Evolutionary conservation across 192 early-diverging fungal genomes (phyloP), one percentile per base, ranked within the genome.

Genomic region (Kickxella alabastrina): DNA sequence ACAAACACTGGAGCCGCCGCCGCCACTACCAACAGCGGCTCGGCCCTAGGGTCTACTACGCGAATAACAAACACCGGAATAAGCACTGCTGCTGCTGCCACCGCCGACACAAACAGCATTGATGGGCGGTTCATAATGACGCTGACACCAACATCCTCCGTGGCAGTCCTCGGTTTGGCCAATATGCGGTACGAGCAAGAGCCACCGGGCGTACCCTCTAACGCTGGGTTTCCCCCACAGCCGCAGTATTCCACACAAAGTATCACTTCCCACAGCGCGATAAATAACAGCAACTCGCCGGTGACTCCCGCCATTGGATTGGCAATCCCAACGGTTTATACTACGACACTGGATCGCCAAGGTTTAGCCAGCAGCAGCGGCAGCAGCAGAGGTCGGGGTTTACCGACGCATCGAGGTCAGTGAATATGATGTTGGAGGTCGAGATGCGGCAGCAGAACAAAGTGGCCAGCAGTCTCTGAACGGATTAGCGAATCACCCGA

Each of bases 121-220:
- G 66, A 56, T 36, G 49, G 49, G 0, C 58, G 41, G 21, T 45
- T 52, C 18, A 29, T 57, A 19, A 50, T 68, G 21, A 45, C 54
- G 14, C 59, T 68, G 25, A 68, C 66, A 14, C 66, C 66, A 2
- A 62, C 58, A 13, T 57, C 66, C 6, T 62, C 66, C 2, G 66
- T 68, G 34, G 66, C 66, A 6, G 66, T 62, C 2, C 27, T 68
- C 38, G 59, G 66, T 10, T 21, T 62, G 25, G 50, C 66, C 6
- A 37, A 39, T 3, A 69, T 69, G 66, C 66, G 59, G 1, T 69
- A 69, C 41, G 59, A 54, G 2, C 65, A 59, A 28, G 36, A 44
- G 10, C 46, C 60, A 54, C 29, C 60, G 54, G 36, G n/a, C n/a
- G n/a, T n/a, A n/a, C n/a, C n/a, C n/a, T n/a, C n/a, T n/a, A n/a